A percentile compares a stretch with the other conserved stretches of the same genome.
Evolutionary conservation across 208 protist species (phyloP).

Genomic region (Acanthamoeba lenticulata): DNA sequence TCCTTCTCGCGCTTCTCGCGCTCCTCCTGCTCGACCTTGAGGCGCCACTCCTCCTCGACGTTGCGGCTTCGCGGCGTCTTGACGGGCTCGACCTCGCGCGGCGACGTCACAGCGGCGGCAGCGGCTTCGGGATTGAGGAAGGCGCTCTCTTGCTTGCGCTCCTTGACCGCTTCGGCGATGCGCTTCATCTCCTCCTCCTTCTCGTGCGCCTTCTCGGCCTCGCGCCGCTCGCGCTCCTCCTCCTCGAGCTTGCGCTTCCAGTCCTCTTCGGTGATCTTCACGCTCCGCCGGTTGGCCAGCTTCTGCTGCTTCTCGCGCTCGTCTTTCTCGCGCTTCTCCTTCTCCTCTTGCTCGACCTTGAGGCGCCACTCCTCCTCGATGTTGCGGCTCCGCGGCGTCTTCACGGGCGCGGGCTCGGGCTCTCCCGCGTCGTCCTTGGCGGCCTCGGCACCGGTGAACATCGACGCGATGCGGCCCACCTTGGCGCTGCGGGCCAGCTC

Average conservation of each 20-base stretch:
- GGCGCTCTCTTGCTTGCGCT: conserved; percentile 4
- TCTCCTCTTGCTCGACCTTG: not conserved
- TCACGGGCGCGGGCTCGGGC: not conserved
- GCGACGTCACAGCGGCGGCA: not conserved
- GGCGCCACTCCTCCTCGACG: not conserved
- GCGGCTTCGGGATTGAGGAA: not conserved
- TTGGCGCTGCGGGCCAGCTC: conserved; percentile 1
- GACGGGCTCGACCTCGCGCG: not conserved
- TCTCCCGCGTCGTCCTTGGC: not conserved
- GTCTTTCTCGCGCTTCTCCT: not conserved
- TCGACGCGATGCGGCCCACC: conserved; percentile 38
- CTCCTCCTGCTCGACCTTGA: not conserved
- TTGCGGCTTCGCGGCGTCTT: not conserved
- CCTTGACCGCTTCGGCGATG: not conserved
- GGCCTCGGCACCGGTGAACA: conserved; percentile 7
- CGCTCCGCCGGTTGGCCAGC: no score
- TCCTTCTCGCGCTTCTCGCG: conserved; percentile 21
- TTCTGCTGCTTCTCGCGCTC: not conserved
- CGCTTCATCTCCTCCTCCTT: not conserved
- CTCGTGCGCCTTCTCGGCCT: not conserved
- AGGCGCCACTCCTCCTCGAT: not conserved
- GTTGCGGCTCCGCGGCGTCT: not conserved
- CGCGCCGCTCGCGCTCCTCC: no score
- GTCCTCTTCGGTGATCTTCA: no score
- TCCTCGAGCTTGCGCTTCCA: no score